Evolutionary conservation across 495 filamentous ascomycete genomes (phyloP).

Genomic region (Lepidopterella palustris): DNA sequence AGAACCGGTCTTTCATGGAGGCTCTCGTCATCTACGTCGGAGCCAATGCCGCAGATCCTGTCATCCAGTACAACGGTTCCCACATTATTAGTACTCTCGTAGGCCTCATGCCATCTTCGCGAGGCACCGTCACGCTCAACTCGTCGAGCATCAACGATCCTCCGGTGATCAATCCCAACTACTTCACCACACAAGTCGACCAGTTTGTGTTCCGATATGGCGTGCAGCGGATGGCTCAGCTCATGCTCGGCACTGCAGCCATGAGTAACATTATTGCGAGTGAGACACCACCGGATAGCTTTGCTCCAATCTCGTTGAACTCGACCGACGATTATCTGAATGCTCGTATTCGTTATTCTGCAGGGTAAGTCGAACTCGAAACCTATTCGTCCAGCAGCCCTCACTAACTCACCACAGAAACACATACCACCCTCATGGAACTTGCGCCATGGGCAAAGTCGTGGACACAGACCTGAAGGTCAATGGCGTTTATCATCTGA

Average conservation of each 20-base stretch:
- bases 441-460: slow-evolving; percentile 13
- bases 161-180: slow-evolving; percentile 50
- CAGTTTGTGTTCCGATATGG: neutral
- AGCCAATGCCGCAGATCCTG: neutral
- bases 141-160: slow-evolving; percentile 49
- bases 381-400: neutral
- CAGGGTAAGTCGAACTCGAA: neutral
- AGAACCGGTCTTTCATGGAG: neutral
- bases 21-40: neutral
- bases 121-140: slow-evolving; percentile 50
- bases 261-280: neutral
- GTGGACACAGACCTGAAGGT: slow-evolving; percentile 18
- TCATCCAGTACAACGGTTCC: neutral
- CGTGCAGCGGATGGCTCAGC: neutral
- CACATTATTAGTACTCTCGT: neutral
- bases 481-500: slow-evolving; percentile 14
- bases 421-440: neutral
- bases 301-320: neutral
- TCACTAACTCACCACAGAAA: neutral
- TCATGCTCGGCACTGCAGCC: neutral
- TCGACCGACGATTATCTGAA: neutral
- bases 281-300: neutral
- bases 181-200: slow-evolving; percentile 1
- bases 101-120: slow-evolving; percentile 16
- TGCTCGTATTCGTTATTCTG: neutral